Base-by-base conservation (phyloP, 2,329 filamentous ascomycete genomes). In the Colletotrichum sidae region DNA sequence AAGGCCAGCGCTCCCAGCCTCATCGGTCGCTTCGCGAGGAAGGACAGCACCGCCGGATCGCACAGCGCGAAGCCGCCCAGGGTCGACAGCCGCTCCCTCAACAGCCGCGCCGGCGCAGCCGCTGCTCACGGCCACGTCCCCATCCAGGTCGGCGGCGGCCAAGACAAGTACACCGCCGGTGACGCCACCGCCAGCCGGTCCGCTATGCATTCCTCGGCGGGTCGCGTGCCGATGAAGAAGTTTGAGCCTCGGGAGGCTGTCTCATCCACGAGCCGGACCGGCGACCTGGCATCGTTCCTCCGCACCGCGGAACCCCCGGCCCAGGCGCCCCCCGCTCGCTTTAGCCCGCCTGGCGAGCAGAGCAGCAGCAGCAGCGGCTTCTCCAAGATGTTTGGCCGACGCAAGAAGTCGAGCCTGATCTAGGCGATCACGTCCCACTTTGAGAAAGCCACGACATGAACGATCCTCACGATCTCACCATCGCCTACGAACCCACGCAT, bases 261-360 rank as follows among this genome's bases (percentile, higher is more conserved):
- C 41, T 73, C 75, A n/a, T 69, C 75, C 4, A 76, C 75, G 7
- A 77, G 77, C n/a, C 77, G 79, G 50, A 93, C 90, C 2, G 84
- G 86, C 15, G 91, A 93, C 55, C 77, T 95, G 49, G 91, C 92
- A 1, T 87, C 88, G 55, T 95, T 95, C 74, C 78, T 96, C 38
- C 86, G 85, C 57, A 88, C 88, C 71, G 91, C 90, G 12, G 89
- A 84, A 39, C 91, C 91, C 3, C 88, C 90, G 2, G 81, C 83
- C 12, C 71, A 76, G 33, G 68, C 71, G 2, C 70, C 70, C 8
- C 34, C 59, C 15, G 70, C 72, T 7, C 63, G 72, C n/a, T 73
- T 75, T 25, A 70, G 70, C 8, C 55, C 72, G 1, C 49, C 58
- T 12, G 34, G 41, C 17, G 65, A 65, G 53, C 56, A 67, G 37